Percentiles rank a stretch among this genome's conserved stretches.
These are phyloP conservation scores for Cicer arietinum DNA, from an alignment of 306 rosid genomes.

Conservation along the genomic window DNA sequence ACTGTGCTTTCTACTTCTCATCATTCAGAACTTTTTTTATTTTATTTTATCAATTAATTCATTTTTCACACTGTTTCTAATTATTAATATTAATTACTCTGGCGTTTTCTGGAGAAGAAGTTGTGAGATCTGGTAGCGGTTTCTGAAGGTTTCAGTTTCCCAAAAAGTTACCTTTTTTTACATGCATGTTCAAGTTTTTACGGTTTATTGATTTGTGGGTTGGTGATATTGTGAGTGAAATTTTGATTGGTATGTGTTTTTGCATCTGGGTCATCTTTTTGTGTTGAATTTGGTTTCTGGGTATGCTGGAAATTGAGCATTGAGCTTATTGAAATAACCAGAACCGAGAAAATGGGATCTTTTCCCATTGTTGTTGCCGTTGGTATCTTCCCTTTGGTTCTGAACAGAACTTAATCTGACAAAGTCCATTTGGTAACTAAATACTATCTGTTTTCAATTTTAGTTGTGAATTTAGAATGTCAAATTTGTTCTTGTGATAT, in stretches of 20 bases:
- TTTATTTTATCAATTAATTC: not conserved
- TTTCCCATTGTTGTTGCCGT: conserved; percentile 34
- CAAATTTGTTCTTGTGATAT: conserved; percentile 3
- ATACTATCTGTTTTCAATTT: conserved; percentile 25
- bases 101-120: conserved; percentile 39
- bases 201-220: conserved; percentile 35
- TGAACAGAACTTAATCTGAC: conserved; percentile 29
- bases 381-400: conserved; percentile 37
- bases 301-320: conserved; percentile 43
- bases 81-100: conserved; percentile 12
- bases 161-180: conserved; percentile 28
- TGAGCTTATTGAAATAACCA: conserved; percentile 26
- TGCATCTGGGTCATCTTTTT: conserved; percentile 34
- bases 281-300: conserved; percentile 36
- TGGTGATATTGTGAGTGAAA: conserved; percentile 17
- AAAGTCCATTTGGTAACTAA: conserved; percentile 17
- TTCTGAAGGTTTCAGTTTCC: conserved; percentile 40
- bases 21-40: conserved; percentile 38
- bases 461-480: conserved; percentile 27
- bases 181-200: conserved; percentile 47
- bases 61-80: conserved; percentile 25
- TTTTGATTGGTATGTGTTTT: conserved; percentile 29
- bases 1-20: not conserved
- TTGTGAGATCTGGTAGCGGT: conserved; percentile 50
- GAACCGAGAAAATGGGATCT: conserved; percentile 14